Conservation (phyloP, 352 stramenopile species). For the Phytophthora palmivora region DNA sequence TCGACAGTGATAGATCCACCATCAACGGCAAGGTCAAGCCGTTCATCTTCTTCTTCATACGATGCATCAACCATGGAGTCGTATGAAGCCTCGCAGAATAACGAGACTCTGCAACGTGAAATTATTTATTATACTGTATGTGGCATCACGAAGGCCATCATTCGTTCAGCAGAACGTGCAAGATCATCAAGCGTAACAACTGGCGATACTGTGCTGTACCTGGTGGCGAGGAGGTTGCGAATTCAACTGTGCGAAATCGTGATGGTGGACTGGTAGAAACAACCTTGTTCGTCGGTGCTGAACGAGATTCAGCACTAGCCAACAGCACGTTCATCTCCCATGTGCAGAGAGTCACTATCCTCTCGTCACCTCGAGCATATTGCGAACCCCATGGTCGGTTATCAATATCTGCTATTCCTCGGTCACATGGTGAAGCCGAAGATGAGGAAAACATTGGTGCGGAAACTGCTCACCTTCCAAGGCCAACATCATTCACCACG, state of each 20-base stretch:
- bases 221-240: conserved; percentile 34
- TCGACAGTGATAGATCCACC: conserved; percentile 14
- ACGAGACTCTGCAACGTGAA: conserved; percentile 75
- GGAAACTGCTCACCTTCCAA: not conserved
- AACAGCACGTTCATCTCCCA: conserved; percentile 59
- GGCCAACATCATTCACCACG: conserved; percentile 33
- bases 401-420: conserved; percentile 1
- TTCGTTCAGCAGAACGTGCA: conserved; percentile 54
- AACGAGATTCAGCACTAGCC: conserved; percentile 52
- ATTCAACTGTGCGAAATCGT: conserved; percentile 24
- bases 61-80: conserved; percentile 35
- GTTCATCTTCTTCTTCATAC: conserved; percentile 40
- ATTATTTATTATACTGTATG: conserved; percentile 88
- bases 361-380: conserved; percentile 59
- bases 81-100: conserved; percentile 55
- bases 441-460: conserved; percentile 3
- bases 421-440: conserved; percentile 21
- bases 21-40: conserved; percentile 23
- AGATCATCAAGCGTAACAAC: conserved; percentile 29
- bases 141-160: conserved; percentile 80
- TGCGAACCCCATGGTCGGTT: conserved; percentile 37
- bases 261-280: conserved; percentile 33
- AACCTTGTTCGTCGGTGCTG: conserved; percentile 60
- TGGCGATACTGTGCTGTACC: conserved; percentile 5
- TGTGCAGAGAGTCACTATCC: conserved; percentile 47